Evolutionary conservation across 768 basidiomycete genomes (phyloP), one percentile per base, ranked within the genome.

Genomic region (Phylloporus rhodoxanthus): DNA sequence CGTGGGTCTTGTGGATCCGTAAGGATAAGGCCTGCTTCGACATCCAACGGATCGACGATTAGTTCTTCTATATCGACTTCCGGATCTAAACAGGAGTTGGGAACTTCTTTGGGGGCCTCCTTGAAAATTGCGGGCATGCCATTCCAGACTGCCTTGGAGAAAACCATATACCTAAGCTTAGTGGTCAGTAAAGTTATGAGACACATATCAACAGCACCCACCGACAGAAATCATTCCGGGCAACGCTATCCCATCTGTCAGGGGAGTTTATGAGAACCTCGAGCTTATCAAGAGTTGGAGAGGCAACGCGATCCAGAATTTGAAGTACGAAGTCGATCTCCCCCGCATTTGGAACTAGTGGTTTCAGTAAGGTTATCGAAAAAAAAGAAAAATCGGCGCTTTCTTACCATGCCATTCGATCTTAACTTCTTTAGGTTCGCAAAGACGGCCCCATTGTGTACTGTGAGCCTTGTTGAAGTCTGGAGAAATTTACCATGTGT

Each of bases 191-290:
- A 25, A 33, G 38, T 14, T 26, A 47, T 23, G 28, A 17, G 1
- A 56, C 23, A 10, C 15, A 38, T 28, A 40, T 29, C n/a, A 13
- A 1, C 25, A 53, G 25, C 19, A 62, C 73, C 51, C 67, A 85
- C 80, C 91, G 79, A 69, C 93, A 96, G 60, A 91, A 89, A 63
- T 89, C 88, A 59, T 88, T 90, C 34, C 86, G 79, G 52, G 78
- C 73, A 37, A 79, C 68, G 49, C 70, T 79, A 58, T 87, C 80
- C 81, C 90, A 89, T 41, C 67, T 76, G 13, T 68, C 67, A 8
- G 78, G 75, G 7, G 58, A 55, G 20, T 72, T 70, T 9, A 91
- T 69, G 19, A 95, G 70, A 3, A 57, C 56, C 40, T 91, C 86
- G 2, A 97, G 73, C 45, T 78, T 79, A 49, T 80, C 74, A 15